Base-by-base conservation (phyloP, 2,329 filamentous ascomycete species). In the Claviceps capensis region DNA sequence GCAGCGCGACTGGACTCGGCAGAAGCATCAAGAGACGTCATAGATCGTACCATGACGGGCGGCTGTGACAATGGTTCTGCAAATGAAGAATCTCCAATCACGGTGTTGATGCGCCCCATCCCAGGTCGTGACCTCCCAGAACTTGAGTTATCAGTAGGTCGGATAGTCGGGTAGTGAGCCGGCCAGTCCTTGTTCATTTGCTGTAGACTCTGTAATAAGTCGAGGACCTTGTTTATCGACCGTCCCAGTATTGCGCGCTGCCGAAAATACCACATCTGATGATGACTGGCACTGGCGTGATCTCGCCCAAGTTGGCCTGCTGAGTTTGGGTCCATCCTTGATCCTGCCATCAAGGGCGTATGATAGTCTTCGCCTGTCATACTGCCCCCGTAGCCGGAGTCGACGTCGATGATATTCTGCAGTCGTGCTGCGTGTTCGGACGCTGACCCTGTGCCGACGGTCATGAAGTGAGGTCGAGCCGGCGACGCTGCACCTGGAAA, bases 251-350 rank as follows among this genome's bases (percentile, higher is more conserved):
- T 82, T 5, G 83, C 86, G 54, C 90, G 83, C 66, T 97, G 95
- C 62, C 88, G 82, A 67, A 97, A 97, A 71, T 95, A 96, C 75
- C 87, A 88, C 58, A 97, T 78, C 70, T 97, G 93, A 63, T 95
- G 85, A 48, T 95, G 85, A 48, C 96, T 82, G 67, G 95, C 88
- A 63, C 85, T 86, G 40, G 88, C 84, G 58, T 91, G 81, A 45
- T 69, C 67, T 11, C 62, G 63, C 57, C 69, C 67, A 34, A 68
- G 64, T 49, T 69, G 68, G 52, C 72, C 64, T 47, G 72, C 67
- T 56, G 69, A 67, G 60, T 77, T 72, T 61, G 73, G 70, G 46
- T 72, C 70, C 37, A 52, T 37, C 40, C 13, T 17, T 49, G 52
- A 34, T 16, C 50, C 37, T 22, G 54, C 36, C 49, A 34, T 49